Percentiles rank a stretch among this genome's conserved stretches.
phyloP scores from a whole-genome alignment of 768 basidiomycete genomes.

The Sporobolomyces phaffii region DNA sequence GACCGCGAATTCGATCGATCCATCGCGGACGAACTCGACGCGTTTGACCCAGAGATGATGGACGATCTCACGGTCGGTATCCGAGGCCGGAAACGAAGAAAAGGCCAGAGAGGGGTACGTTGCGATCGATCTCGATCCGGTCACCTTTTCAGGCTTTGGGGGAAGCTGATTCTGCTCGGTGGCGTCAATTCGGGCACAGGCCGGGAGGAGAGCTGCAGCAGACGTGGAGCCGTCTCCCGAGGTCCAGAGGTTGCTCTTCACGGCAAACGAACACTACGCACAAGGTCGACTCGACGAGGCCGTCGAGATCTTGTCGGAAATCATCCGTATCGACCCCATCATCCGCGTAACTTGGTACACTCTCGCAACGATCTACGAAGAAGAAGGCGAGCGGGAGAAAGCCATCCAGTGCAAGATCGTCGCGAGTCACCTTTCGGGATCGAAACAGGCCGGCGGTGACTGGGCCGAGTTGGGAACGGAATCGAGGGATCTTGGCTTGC shows the following conservation, averaged over 20 bases:
- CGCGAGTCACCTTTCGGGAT: slow-evolving; percentile 78
- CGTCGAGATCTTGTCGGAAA: slow-evolving; percentile 76
- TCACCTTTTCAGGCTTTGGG: too few relatives aligned
- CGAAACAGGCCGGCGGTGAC: slow-evolving; percentile 57
- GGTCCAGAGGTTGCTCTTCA: slow-evolving; percentile 59
- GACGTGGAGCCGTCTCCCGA: slow-evolving; percentile 46
- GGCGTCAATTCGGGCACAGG: too few relatives aligned
- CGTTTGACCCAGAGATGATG: slow-evolving; percentile 52
- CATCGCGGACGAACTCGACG: slow-evolving; percentile 62
- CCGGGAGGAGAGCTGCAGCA: slow-evolving; percentile 25
- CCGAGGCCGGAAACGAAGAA: slow-evolving; percentile 23
- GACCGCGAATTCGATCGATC: slow-evolving; percentile 66
- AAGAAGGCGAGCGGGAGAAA: slow-evolving; percentile 61
- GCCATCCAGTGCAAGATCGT: slow-evolving; percentile 78
- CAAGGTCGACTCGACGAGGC: slow-evolving; percentile 62
- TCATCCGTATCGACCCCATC: slow-evolving; percentile 86
- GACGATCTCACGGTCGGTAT: slow-evolving; percentile 23
- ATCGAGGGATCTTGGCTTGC: slow-evolving; percentile 66
- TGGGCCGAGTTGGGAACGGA: slow-evolving; percentile 76
- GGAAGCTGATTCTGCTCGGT: too few relatives aligned
- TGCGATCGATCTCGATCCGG: not conserved
- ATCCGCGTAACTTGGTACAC: slow-evolving; percentile 79
- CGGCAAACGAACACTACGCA: slow-evolving; percentile 81
- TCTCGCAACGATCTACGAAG: slow-evolving; percentile 74
- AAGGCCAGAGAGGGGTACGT: slow-evolving; percentile 11